Conservation (phyloP, 1,139 yeast genomes). For the Geotrichum cucujoidarum region DNA sequence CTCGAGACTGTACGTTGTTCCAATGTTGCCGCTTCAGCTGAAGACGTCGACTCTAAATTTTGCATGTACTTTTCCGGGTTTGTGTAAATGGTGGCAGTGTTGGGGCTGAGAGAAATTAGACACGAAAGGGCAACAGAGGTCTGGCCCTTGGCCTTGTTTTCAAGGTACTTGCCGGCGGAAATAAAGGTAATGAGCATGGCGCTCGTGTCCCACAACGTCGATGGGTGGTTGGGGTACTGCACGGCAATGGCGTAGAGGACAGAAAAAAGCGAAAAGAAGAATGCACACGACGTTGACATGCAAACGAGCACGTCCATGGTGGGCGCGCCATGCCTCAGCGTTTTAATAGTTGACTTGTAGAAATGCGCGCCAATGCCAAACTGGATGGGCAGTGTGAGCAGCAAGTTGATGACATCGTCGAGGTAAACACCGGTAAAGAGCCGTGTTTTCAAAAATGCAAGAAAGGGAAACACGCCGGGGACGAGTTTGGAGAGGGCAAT, state of each 20-base stretch:
- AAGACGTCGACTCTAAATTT: constrained; percentile 10
- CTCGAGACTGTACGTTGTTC: constrained; percentile 48
- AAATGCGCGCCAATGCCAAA: constrained; percentile 62
- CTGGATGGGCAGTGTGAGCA: constrained; percentile 63
- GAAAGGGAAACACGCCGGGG: constrained; percentile 30
- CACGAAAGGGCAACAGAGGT: constrained; percentile 85
- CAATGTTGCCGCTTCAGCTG: constrained; percentile 19
- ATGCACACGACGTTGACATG: constrained; percentile 77
- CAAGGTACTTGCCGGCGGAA: constrained; percentile 83
- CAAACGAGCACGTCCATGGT: constrained; percentile 93
- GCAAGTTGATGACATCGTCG: constrained; percentile 55
- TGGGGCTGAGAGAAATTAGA: constrained; percentile 74
- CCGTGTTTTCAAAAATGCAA: constrained; percentile 27
- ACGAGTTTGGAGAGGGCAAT: constrained; percentile 51
- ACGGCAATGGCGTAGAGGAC: constrained; percentile 43
- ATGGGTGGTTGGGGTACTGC: constrained; percentile 46
- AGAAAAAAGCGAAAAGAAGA: constrained; percentile 62
- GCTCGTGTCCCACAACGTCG: constrained; percentile 78
- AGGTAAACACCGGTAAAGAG: constrained; percentile 37
- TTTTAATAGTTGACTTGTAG: constrained; percentile 56
- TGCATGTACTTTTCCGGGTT: constrained; percentile 24
- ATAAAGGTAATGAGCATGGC: constrained; percentile 81
- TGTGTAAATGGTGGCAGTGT: constrained; percentile 56
- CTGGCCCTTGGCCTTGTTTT: constrained; percentile 88
- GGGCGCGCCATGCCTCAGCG: constrained; percentile 71